phyloP scores from a whole-genome alignment of 2,329 filamentous ascomycete species.

The Pestalotiopsis sp. region DNA sequence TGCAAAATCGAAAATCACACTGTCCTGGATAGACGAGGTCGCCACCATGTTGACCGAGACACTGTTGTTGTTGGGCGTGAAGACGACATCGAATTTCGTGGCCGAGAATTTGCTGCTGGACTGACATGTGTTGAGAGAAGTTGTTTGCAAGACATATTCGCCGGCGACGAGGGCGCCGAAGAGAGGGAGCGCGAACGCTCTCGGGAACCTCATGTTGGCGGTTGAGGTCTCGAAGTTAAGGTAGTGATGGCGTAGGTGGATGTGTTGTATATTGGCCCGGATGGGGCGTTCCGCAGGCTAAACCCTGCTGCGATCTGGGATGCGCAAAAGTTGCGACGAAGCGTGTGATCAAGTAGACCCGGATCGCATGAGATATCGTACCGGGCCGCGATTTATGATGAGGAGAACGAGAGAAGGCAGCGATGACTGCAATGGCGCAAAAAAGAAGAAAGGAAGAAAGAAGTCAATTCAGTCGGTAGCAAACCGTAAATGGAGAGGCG shows the following conservation, averaged over 20 bases:
- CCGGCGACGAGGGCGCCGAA: slow-evolving; percentile 4
- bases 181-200: neutral
- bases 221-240: neutral
- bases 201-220: slow-evolving; percentile 7
- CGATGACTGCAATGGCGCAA: neutral
- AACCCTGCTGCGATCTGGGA: neutral
- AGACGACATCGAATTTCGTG: slow-evolving; percentile 76
- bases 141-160: slow-evolving; percentile 35
- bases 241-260: neutral
- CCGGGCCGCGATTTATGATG: neutral
- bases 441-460: neutral
- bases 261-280: neutral
- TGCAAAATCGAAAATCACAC: slow-evolving; percentile 70
- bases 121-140: slow-evolving; percentile 76
- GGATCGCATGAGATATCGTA: neutral
- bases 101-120: slow-evolving; percentile 77
- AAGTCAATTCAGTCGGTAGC: neutral
- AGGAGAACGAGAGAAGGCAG: neutral
- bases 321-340: neutral
- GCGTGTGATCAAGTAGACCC: neutral
- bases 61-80: slow-evolving; percentile 66
- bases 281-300: neutral
- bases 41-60: slow-evolving; percentile 71
- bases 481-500: neutral
- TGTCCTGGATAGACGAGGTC: slow-evolving; percentile 73